Evolutionary conservation across 208 protist species (phyloP), one percentile per base, ranked within the genome.

Genomic region (Trypanosoma melophagium): DNA sequence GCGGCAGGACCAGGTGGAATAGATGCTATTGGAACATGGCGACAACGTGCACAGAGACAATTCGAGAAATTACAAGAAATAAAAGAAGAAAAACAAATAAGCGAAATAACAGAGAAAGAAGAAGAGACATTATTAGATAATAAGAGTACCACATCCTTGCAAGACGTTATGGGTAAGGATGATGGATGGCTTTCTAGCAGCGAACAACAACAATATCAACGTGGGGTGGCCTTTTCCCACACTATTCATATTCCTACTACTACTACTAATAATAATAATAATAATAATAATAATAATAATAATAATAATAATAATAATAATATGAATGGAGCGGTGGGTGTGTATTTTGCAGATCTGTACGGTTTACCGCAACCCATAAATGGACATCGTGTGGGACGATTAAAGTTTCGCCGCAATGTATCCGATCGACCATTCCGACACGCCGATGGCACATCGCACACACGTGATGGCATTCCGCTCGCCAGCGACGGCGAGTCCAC

Each of bases 381-480:
- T 64, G 87, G 87, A 14, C 74, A 81, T 25, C 53, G 77, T 4
- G 75, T 95, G 13, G 52, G 69, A 1, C 77, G 82, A 45, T 35
- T 60, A n/a, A 83, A 86, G 54, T 90, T 92, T 60, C 85, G 80
- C 44, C 74, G 83, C 24, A 14, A 74, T n/a, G 81, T 90, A 25
- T 80, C 84, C 10, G 90, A 95, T 56, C 86, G 84, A 0, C 76
- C 83, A 24, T 95, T 95, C 54, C 93, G 86, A 57, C 87, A 95
- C 72, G 84, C 71, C 17, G 56, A 79, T 38, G 12, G 40, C n/a
- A n/a, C n/a, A n/a, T 90, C 84, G 3, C 87, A 95, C 60, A 80
- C 84, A 42, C 79, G 90, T 8, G 84, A 92, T 55, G 90, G 90
- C 14, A 73, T 95, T 21, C 90, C 90, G 0, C 78, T 95, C 22